phyloP scores from a whole-genome alignment of 2,329 filamentous ascomycete genomes.

The Magnaporthiopsis poae region DNA sequence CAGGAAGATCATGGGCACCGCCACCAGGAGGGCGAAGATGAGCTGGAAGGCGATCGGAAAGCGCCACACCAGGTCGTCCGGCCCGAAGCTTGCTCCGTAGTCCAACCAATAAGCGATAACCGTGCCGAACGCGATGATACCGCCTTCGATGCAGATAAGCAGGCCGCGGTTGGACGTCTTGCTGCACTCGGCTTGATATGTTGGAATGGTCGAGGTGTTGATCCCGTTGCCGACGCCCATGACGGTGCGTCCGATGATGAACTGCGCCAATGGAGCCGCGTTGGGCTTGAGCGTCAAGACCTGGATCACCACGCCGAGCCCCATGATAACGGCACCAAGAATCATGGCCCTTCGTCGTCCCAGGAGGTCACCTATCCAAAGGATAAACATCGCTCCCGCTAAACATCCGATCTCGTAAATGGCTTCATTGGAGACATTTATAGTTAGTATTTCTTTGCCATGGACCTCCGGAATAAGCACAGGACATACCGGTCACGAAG shows the following conservation, averaged over 20 bases:
- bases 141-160: slow-evolving; percentile 35
- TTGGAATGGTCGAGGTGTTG: slow-evolving; percentile 15
- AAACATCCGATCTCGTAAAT: slow-evolving; percentile 38
- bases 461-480: no score
- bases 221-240: slow-evolving; percentile 45
- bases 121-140: slow-evolving; percentile 34
- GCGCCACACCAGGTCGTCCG: slow-evolving; percentile 7
- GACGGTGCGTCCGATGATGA: slow-evolving; percentile 39
- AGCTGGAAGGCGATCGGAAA: slow-evolving; percentile 11
- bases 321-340: slow-evolving; percentile 47
- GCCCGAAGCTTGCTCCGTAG: slow-evolving; percentile 8
- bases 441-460: background rate
- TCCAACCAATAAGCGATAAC: slow-evolving; percentile 15
- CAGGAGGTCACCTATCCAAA: slow-evolving; percentile 42
- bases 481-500: slow-evolving; percentile 25
- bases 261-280: slow-evolving; percentile 29
- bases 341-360: slow-evolving; percentile 45
- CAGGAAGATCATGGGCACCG: slow-evolving; percentile 24
- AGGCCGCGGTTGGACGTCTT: slow-evolving; percentile 33
- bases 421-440: slow-evolving; percentile 16
- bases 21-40: slow-evolving; percentile 23
- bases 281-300: slow-evolving; percentile 19
- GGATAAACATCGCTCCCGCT: slow-evolving; percentile 37
- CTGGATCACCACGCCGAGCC: slow-evolving; percentile 51
- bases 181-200: slow-evolving; percentile 28